Base-by-base conservation (phyloP, 306 rosid genomes). In the Fragaria nilgerrensis region DNA sequence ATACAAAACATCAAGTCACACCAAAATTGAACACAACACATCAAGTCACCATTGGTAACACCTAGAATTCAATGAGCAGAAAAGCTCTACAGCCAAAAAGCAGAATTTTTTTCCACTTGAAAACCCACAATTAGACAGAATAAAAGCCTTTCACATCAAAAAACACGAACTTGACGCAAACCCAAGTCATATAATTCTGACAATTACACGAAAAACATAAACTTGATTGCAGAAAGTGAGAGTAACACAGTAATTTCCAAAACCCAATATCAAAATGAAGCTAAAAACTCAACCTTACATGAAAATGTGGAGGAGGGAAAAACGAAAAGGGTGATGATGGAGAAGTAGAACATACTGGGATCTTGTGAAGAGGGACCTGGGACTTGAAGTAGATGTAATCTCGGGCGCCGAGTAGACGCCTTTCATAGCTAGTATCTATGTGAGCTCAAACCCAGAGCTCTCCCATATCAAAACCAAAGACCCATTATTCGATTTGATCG, bases 331-430 rank as follows among this genome's bases (percentile, higher is more conserved):
- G 58, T 9, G 72, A 73, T 9, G 72, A 73, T 17, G 4, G 39
- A 44, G 63, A 63, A 75, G 72, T 9, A 22, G 72, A 48, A 75
- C 89, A 8, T 89, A 94, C 98, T 0, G 98, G 99, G 87, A 92
- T 96, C 90, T 87, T 93, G 81, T 96, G 99, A 80, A 96, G 97
- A 80, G 99, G 99, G 56, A 92, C 97, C 84, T 92, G 99, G 75
- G 99, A 96, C 92, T 89, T 96, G 96, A 96, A 96, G 90, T 95
- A 82, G 85, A 91, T 82, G 91, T 85, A 92, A 88, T 95, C 99
- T 72, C 99, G 82, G 99, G 97, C 87, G 96, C 96, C 92, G 99
- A 92, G 76, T 86, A 87, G 82, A 86, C 91, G 90, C 96, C 94
- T 92, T 89, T 95, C 98, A 93, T 93, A 14, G 90, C 81, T 82